Conservation (phyloP, 371 early-diverging fungal genomes). For the Actinomortierella wolfii region DNA sequence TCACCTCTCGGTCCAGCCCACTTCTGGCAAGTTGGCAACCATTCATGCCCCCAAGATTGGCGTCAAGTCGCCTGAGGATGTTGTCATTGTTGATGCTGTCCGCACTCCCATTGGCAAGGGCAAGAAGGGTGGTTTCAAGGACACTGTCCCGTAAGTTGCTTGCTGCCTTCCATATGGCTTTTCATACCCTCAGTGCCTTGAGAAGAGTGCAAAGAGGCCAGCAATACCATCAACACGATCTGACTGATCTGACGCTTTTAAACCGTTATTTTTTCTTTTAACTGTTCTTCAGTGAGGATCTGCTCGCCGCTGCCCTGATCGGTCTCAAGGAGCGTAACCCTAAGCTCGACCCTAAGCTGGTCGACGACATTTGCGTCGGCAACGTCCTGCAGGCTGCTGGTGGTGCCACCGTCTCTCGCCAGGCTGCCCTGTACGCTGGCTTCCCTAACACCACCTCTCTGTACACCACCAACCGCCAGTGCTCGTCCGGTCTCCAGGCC, state of each 20-base stretch:
- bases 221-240: no score
- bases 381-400: slow-evolving; percentile 93
- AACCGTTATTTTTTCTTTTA: slow-evolving; percentile 1
- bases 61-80: slow-evolving; percentile 83
- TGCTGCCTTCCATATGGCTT: not conserved
- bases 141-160: slow-evolving; percentile 75
- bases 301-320: slow-evolving; percentile 87
- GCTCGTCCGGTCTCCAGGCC: slow-evolving; percentile 97
- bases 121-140: slow-evolving; percentile 94
- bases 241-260: not conserved
- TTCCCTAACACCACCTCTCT: slow-evolving; percentile 86
- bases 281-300: slow-evolving; percentile 62
- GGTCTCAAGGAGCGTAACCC: slow-evolving; percentile 74
- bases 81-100: slow-evolving; percentile 85
- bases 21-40: slow-evolving; percentile 45
- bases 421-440: slow-evolving; percentile 95
- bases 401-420: slow-evolving; percentile 93
- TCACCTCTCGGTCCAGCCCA: slow-evolving; percentile 66
- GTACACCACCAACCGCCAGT: slow-evolving; percentile 95
- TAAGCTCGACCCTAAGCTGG: slow-evolving; percentile 85
- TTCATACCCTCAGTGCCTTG: not conserved
- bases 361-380: slow-evolving; percentile 96
- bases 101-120: slow-evolving; percentile 94
- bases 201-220: not conserved
- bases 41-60: slow-evolving; percentile 68